phyloP scores from a whole-genome alignment of 768 basidiomycete genomes.

The Suillus spraguei region DNA sequence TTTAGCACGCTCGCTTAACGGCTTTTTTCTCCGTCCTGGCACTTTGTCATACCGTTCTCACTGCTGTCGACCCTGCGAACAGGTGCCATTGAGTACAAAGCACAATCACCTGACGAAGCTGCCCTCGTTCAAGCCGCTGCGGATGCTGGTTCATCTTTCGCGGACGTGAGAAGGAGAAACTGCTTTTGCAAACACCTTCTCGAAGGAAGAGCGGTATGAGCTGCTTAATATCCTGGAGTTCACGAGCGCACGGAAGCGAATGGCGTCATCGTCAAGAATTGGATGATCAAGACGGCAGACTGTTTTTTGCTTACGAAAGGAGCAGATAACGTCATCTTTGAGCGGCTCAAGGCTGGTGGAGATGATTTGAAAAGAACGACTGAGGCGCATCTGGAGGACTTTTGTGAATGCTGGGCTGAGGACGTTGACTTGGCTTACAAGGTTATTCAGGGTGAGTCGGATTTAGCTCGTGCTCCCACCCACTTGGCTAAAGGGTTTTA shows the following conservation, averaged over 20 bases:
- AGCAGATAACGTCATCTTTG: slow-evolving; percentile 98
- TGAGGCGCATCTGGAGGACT: slow-evolving; percentile 83
- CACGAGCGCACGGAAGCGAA: slow-evolving; percentile 90
- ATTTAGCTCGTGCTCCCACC: slow-evolving; percentile 6
- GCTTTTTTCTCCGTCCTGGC: slow-evolving; percentile 92
- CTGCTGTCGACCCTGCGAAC: slow-evolving; percentile 68
- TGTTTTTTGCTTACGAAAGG: slow-evolving; percentile 89
- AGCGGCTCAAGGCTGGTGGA: slow-evolving; percentile 72
- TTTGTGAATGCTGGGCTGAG: slow-evolving; percentile 87
- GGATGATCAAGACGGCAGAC: slow-evolving; percentile 55
- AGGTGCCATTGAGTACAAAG: slow-evolving; percentile 89
- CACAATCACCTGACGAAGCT: too few relatives aligned
- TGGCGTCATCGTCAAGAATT: slow-evolving; percentile 88
- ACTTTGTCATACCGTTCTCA: slow-evolving; percentile 95
- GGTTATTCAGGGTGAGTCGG: slow-evolving; percentile 64
- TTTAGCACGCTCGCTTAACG: slow-evolving; percentile 76
- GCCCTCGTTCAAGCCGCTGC: slow-evolving; percentile 97
- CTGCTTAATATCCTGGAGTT: too few relatives aligned
- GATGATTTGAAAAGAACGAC: slow-evolving; percentile 77
- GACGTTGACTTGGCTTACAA: slow-evolving; percentile 95
- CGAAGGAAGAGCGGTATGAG: too few relatives aligned
- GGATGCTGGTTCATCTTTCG: slow-evolving; percentile 91
- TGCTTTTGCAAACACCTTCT: too few relatives aligned
- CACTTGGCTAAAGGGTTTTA: slow-evolving; percentile 12
- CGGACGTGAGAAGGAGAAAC: too few relatives aligned